phyloP scores from a whole-genome alignment of 257 asterid species.

The Eucommia ulmoides region DNA sequence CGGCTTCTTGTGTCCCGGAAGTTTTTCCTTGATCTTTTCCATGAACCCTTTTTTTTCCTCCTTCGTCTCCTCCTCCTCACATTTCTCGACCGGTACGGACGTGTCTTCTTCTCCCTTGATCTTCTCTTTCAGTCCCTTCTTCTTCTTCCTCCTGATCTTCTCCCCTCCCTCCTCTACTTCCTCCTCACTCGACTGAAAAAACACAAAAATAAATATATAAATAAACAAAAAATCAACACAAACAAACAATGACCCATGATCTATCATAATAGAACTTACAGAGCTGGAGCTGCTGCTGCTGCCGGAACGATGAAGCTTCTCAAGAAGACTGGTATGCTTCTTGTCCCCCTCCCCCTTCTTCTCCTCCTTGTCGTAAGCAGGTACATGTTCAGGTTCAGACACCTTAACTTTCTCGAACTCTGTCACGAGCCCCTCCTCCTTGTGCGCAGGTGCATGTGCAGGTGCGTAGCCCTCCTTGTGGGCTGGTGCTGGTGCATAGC shows the following conservation, averaged over 20 bases:
- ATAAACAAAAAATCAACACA: background rate
- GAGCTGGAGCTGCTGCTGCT: constrained; percentile 3
- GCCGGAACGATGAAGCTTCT: constrained; percentile 22
- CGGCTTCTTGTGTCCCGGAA: background rate
- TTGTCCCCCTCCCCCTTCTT: constrained; percentile 5
- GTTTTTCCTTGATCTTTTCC: background rate
- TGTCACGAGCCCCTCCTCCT: constrained; percentile 14
- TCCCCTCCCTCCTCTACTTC: constrained; percentile 33
- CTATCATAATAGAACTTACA: too few species aligned
- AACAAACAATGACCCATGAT: too few species aligned
- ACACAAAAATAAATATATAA: background rate
- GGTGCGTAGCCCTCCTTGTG: too few species aligned
- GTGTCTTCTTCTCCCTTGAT: constrained; percentile 4
- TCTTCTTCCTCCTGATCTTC: constrained; percentile 20
- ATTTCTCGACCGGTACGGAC: constrained; percentile 4
- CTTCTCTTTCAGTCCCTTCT: constrained; percentile 13
- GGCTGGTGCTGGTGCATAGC: too few species aligned
- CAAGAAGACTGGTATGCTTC: constrained; percentile 22
- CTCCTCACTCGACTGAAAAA: constrained; percentile 35
- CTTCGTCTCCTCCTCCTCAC: constrained; percentile 9
- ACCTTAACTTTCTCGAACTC: constrained; percentile 6
- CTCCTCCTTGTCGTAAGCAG: background rate
- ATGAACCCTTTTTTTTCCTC: background rate
- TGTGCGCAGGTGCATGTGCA: background rate
- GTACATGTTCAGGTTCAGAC: background rate